phyloP scores from a whole-genome alignment of 2,329 filamentous ascomycete species.

The Coniochaeta ligniaria region DNA sequence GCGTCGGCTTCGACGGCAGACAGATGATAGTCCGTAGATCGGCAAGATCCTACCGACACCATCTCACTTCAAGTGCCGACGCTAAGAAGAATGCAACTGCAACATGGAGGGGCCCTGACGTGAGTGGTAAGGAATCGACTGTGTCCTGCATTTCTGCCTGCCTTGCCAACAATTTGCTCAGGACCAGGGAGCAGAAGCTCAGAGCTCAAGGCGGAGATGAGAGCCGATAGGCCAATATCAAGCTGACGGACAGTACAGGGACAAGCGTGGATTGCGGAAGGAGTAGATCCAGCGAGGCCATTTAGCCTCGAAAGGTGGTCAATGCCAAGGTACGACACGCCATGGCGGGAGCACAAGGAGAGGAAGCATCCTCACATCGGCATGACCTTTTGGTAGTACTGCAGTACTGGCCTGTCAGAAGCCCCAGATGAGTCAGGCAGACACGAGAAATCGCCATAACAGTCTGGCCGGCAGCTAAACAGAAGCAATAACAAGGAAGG shows the following conservation, averaged over 20 bases:
- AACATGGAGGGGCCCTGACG: background rate
- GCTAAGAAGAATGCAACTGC: background rate
- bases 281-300: background rate
- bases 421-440: too few species aligned
- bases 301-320: background rate
- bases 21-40: background rate
- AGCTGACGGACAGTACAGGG: background rate
- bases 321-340: background rate
- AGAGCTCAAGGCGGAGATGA: background rate
- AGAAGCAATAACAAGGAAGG: background rate
- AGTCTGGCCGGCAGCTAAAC: background rate
- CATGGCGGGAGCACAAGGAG: background rate
- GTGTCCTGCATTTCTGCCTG: background rate
- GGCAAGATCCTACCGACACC: background rate
- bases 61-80: background rate
- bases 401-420: background rate
- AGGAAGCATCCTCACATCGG: background rate
- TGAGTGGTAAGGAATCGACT: background rate
- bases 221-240: background rate
- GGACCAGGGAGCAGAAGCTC: background rate
- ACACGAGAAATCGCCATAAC: background rate
- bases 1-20: background rate
- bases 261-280: background rate
- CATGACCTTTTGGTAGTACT: background rate
- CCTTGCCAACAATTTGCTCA: background rate